phyloP scores from a whole-genome alignment of 805 yeast species.

The Saturnispora sanitii region DNA sequence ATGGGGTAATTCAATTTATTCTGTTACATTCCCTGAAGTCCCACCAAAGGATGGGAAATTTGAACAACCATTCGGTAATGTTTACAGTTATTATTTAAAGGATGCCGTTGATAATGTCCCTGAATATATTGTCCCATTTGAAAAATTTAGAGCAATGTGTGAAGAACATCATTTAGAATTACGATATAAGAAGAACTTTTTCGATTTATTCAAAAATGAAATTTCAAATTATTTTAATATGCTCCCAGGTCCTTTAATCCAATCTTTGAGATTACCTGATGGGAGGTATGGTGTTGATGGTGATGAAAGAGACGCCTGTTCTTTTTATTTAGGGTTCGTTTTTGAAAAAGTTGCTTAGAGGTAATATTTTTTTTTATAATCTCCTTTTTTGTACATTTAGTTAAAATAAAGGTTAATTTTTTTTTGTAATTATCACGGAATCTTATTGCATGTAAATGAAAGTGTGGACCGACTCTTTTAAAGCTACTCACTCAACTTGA shows the following conservation, averaged over 20 bases:
- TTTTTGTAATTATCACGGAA: background rate
- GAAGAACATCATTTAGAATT: conserved; percentile 72
- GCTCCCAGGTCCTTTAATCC: conserved; percentile 47
- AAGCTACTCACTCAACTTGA: no score
- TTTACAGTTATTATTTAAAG: conserved; percentile 67
- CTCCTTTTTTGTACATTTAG: background rate
- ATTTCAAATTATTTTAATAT: conserved; percentile 54
- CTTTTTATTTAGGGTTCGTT: conserved; percentile 78
- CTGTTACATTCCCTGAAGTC: conserved; percentile 67
- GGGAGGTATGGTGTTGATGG: conserved; percentile 85
- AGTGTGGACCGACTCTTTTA: no score
- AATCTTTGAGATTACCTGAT: conserved; percentile 63
- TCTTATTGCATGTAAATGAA: no score
- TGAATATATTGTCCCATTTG: conserved; percentile 94
- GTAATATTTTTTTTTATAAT: background rate
- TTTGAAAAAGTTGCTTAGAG: conserved; percentile 36
- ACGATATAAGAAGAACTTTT: conserved; percentile 64
- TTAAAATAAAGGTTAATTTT: background rate
- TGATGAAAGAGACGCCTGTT: conserved; percentile 76
- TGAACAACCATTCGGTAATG: conserved; percentile 70
- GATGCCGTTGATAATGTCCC: conserved; percentile 97
- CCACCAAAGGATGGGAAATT: conserved; percentile 73
- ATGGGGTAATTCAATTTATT: conserved; percentile 83
- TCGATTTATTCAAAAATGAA: conserved; percentile 72
- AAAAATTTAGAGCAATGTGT: conserved; percentile 71